Base-by-base conservation (phyloP, 768 basidiomycete species). In the Auricularia sp. region DNA sequence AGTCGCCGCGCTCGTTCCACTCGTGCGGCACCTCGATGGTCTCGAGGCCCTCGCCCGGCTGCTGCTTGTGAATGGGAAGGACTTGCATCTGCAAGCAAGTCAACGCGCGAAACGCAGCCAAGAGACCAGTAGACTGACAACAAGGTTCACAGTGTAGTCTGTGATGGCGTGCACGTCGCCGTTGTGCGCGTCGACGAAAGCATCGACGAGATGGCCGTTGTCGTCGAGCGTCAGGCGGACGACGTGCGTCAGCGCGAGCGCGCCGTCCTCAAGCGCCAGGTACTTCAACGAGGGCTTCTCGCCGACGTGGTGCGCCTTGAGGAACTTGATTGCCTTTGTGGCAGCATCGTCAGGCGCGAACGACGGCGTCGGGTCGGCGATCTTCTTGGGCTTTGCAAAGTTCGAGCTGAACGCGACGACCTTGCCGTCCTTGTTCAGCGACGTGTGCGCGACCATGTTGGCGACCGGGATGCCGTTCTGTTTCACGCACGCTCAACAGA, bases 181-280 rank as follows among this genome's bases (percentile, higher is more conserved):
- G n/a, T 78, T 74, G 66, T 81, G 80, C 7, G 82, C 84, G 67
- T 86, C 84, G 58, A 86, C 78, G 65, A 82, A 83, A 0, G 82
- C 84, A 70, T 86, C 81, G 68, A 77, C 80, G 81, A 81, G 86
- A 6, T 79, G 75, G 51, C 80, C 73, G 23, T 73, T 66, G 64
- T 72, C 70, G 61, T 75, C 69, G 70, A 79, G 78, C 69, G 77
- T 74, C 61, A 81, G 74, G 68, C 79, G 78, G 42, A 80, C 68
- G 63, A 75, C 72, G 68, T 81, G 77, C 2, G 77, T 74, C 8
- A 83, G 75, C 16, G 70, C 75, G 23, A 71, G 74, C 2, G 74
- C 71, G 36, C 76, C 76, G 66, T 81, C 77, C 1, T 75, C 70
- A 61, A 73, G 73, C 42, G 72, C 76, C 53, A 81, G 69, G 70